Evolutionary conservation across 1,284 basidiomycete species (phyloP), one percentile per base, ranked within the genome.

Genomic region (Cryptococcus wingfieldii): DNA sequence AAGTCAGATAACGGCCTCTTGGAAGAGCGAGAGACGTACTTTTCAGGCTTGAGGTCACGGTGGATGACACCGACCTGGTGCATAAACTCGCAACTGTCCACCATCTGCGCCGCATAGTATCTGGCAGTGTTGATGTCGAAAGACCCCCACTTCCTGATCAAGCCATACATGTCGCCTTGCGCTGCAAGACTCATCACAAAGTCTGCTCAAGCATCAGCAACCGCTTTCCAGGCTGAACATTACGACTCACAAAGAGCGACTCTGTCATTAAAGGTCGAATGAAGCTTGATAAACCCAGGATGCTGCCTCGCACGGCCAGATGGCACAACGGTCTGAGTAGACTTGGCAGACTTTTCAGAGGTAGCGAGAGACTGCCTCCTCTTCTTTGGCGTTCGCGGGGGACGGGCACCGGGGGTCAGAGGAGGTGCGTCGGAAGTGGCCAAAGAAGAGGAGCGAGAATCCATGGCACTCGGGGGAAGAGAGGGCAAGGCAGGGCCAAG

Each of bases 1-100:
- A 9, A 28, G 27, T 34, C 31, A 34, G 27, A 14, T 19, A 42
- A 9, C 31, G n/a, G 18, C 13, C 13, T 14, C 6, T 25, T n/a
- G 38, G 38, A 44, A 38, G 38, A n/a, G 5, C 3, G 19, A 46
- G 9, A n/a, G 13, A 59, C 71, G 60, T 55, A 78, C 78, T 96
- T 96, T 76, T 96, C 91, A 1, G 92, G 92, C 77, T 95, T 96
- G 42, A 95, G 80, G 75, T 94, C 90, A 38, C 93, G 86, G 70
- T 97, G 93, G 44, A 94, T 86, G 51, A 97, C 86, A 5, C 88
- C 89, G 65, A 86, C 87, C 49, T 82, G 81, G 71, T 97, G 93
- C 82, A 97, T 94, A 75, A 87, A 94, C 49, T 85, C 85, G 56
- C 96, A 79, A 0, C 91, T 88, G 67, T 93, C 90, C 44, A 93